Evolutionary conservation across 2,329 filamentous ascomycete species (phyloP), one percentile per base, ranked within the genome.

Genomic region (Sporothrix brasiliensis): DNA sequence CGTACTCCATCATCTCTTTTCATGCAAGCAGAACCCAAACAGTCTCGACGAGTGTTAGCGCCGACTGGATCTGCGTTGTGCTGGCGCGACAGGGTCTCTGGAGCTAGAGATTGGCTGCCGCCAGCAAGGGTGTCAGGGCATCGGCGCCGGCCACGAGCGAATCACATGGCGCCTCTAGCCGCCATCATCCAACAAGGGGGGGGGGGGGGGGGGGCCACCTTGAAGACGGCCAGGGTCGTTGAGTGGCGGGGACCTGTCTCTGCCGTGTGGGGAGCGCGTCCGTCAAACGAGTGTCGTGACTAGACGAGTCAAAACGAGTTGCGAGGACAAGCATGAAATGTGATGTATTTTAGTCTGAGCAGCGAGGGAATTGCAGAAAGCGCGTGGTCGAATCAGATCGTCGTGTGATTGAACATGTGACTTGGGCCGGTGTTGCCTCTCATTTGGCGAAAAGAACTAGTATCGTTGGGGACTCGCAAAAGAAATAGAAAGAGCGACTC

Each of bases 21-120:
- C 16, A 54, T 56, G 50, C 30, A 41, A n/a, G 19, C 65, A 14
- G 19, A 54, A 19, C 24, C 10, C 34, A 41, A 50, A n/a, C 27
- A 50, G 34, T 47, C 61, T 66, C 19, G 16, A 66, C 47, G 34
- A 19, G 34, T 39, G 27, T 72, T 73, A 73, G 73, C 73, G 73
- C 73, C 69, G 69, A 72, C 68, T 72, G 72, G 73, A 71, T 69
- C 71, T 68, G 66, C 70, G 50, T 54, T 71, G 70, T 72, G 73
- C 67, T 72, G 72, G 68, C 71, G 63, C 34, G 52, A 60, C 72
- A 72, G 71, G 73, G 71, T 67, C 53, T 54, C 68, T 74, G 50
- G 67, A 68, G 63, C 67, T 68, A 68, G 67, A 67, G 72, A 74
- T 74, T 74, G 73, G 73, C 71, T 73, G 73, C 71, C 72, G 72